phyloP scores from a whole-genome alignment of 2,329 filamentous ascomycete genomes.

The Hymenoscyphus fructigenus region DNA sequence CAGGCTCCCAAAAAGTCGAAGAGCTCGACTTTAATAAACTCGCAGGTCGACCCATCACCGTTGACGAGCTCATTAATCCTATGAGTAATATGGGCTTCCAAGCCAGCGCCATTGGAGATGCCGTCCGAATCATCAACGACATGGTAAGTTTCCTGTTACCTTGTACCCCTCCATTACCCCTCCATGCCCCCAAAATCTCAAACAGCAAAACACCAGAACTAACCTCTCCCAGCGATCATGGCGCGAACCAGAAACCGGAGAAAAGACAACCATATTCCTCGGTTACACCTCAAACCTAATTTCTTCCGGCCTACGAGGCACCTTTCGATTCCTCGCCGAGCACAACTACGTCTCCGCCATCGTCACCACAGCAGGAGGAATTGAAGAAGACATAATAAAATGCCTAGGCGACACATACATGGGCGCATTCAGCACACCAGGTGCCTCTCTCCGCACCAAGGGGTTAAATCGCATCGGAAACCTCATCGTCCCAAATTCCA shows the following conservation, averaged over 20 bases:
- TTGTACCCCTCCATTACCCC: conserved; percentile 24
- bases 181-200: not conserved
- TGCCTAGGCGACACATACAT: conserved; percentile 94
- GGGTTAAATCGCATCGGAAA: conserved; percentile 97
- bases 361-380: conserved; percentile 90
- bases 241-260: conserved; percentile 72
- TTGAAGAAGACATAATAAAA: conserved; percentile 99
- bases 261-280: conserved; percentile 86
- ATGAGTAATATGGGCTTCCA: conserved; percentile 89
- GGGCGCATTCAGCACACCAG: conserved; percentile 76
- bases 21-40: conserved; percentile 91
- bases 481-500: conserved; percentile 90
- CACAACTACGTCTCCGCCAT: conserved; percentile 90
- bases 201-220: not conserved
- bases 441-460: conserved; percentile 74
- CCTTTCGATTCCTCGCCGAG: conserved; percentile 87
- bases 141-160: conserved; percentile 62
- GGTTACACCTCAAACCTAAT: conserved; percentile 98
- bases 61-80: conserved; percentile 76
- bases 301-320: conserved; percentile 89
- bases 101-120: conserved; percentile 78
- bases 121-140: conserved; percentile 87
- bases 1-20: conserved; percentile 75
- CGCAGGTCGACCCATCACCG: conserved; percentile 73
- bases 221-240: conserved; percentile 62